Evolutionary conservation across 257 asterid species (phyloP).

Genomic region (Nicotiana noctiflora): DNA sequence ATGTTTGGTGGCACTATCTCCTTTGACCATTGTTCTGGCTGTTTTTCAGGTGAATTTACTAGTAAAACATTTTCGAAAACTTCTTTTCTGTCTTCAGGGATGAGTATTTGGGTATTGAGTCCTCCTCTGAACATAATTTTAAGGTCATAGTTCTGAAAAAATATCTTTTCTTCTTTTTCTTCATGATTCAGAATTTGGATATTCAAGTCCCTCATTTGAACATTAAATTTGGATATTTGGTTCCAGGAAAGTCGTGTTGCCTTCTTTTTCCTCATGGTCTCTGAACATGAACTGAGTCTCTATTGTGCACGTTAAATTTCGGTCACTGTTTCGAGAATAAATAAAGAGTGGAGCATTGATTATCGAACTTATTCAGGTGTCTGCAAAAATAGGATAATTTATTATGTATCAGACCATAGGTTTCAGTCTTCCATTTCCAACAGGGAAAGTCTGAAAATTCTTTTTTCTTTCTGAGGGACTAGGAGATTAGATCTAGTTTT

Average conservation of each 20-base stretch:
- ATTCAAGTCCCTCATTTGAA: not conserved
- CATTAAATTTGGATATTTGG: not conserved
- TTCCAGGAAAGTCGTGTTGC: not conserved
- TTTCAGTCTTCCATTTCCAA: not conserved
- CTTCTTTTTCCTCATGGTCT: not conserved
- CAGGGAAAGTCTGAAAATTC: not conserved
- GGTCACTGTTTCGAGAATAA: not conserved
- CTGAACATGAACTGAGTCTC: not conserved
- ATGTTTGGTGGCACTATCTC: not conserved
- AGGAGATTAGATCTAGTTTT: not conserved
- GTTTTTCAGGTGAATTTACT: not conserved
- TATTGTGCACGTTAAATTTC: not conserved
- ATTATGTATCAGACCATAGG: not conserved
- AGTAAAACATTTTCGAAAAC: not conserved
- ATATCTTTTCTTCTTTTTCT: not conserved
- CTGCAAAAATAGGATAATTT: not conserved
- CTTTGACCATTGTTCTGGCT: not conserved
- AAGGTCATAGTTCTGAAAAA: not conserved
- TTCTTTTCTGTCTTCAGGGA: not conserved
- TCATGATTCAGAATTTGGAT: not conserved
- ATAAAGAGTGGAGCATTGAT: not conserved
- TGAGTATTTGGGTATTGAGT: not conserved
- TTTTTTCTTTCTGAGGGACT: not conserved
- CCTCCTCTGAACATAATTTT: not conserved
- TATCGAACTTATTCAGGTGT: not conserved